Evolutionary conservation across 768 basidiomycete species (phyloP).

Genomic region (Kwoniella sp.): DNA sequence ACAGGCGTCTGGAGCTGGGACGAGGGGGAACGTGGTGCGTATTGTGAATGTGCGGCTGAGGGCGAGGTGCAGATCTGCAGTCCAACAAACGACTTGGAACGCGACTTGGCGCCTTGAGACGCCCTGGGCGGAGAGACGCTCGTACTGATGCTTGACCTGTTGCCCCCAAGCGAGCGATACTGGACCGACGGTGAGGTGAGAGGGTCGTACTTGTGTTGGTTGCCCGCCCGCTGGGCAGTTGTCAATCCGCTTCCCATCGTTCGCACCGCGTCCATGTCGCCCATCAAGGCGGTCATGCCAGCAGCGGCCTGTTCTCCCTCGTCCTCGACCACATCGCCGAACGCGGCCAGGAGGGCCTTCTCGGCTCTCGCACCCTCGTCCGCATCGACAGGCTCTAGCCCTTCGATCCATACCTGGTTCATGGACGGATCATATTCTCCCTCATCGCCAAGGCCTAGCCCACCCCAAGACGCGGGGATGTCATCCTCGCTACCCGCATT

Average conservation of each 20-base stretch:
- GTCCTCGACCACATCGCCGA: slow-evolving; percentile 40
- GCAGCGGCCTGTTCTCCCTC: slow-evolving; percentile 29
- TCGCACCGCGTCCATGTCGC: slow-evolving; percentile 37
- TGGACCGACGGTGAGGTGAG: slow-evolving; percentile 17
- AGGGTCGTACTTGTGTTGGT: slow-evolving; percentile 20
- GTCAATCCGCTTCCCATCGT: slow-evolving; percentile 30
- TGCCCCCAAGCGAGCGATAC: slow-evolving; percentile 2
- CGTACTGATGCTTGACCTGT: too few species aligned
- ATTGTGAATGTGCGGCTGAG: slow-evolving; percentile 1
- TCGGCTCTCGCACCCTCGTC: slow-evolving; percentile 20
- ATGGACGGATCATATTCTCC: slow-evolving; percentile 31
- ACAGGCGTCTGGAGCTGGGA: slow-evolving; percentile 2
- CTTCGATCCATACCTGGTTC: slow-evolving; percentile 47
- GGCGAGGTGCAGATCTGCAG: slow-evolving; percentile 35
- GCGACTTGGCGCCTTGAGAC: slow-evolving; percentile 4
- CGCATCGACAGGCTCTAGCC: slow-evolving; percentile 32
- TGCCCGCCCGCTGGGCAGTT: slow-evolving; percentile 29
- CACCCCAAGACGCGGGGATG: slow-evolving; percentile 36
- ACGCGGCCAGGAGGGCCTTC: slow-evolving; percentile 13
- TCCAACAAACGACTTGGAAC: slow-evolving; percentile 46
- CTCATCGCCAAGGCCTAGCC: slow-evolving; percentile 34
- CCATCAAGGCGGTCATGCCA: slow-evolving; percentile 41
- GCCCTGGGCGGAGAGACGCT: slow-evolving; percentile 11
- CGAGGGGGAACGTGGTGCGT: slow-evolving; percentile 8
- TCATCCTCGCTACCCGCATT: slow-evolving; percentile 51